A percentile compares a stretch with the other conserved stretches of the same genome.
Evolutionary conservation across 306 rosid species (phyloP).

Genomic region (Datisca glomerata): DNA sequence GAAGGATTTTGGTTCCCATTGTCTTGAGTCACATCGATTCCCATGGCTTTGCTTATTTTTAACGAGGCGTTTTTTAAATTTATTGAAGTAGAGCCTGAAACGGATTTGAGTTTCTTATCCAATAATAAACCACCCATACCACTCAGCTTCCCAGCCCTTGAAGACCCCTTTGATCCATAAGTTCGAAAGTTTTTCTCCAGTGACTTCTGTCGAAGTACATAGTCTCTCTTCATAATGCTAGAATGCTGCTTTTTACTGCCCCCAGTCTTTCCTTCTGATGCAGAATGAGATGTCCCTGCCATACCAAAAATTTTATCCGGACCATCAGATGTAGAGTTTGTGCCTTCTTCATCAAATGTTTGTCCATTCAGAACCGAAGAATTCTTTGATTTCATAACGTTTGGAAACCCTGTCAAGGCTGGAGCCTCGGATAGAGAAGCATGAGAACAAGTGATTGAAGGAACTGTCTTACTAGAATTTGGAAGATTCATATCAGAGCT

Average conservation of each 20-base stretch:
- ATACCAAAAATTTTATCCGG: conserved; percentile 33
- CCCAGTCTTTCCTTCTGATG: conserved; percentile 41
- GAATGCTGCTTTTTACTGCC: conserved; percentile 47
- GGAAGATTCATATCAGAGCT: conserved; percentile 40
- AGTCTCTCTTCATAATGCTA: conserved; percentile 52
- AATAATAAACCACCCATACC: conserved; percentile 54
- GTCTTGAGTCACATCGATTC: conserved; percentile 49
- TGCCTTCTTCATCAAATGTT: conserved; percentile 30
- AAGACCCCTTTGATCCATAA: conserved; percentile 66
- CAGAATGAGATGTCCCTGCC: conserved; percentile 38
- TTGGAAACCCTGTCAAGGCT: conserved; percentile 22
- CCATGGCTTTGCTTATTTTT: conserved; percentile 60
- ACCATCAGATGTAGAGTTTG: conserved; percentile 23
- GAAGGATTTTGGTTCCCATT: conserved; percentile 28
- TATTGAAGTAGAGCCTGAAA: conserved; percentile 46
- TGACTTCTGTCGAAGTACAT: conserved; percentile 72
- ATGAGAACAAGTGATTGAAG: conserved; percentile 25
- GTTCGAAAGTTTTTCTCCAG: conserved; percentile 61
- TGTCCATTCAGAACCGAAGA: conserved; percentile 26
- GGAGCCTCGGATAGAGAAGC: conserved; percentile 36
- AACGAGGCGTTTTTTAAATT: conserved; percentile 59
- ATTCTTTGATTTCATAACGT: conserved; percentile 21
- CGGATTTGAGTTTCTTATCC: conserved; percentile 67
- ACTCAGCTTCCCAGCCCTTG: conserved; percentile 57
- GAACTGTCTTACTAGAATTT: conserved; percentile 31